Evolutionary conservation across 179 eudicot genomes (phyloP).

Genomic region (Silene coronaria): DNA sequence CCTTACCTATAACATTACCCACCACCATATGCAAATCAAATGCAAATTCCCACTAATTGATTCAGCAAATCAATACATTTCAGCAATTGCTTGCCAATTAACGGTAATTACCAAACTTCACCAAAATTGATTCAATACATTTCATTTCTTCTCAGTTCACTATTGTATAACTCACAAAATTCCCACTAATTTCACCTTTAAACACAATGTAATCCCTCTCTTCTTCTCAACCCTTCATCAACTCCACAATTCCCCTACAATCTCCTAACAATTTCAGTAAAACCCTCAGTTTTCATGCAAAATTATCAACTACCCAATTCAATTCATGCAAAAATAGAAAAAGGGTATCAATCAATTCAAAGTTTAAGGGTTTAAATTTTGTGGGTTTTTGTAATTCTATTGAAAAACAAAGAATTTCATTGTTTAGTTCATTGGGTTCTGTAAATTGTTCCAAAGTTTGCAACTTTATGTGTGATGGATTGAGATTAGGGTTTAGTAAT

Average conservation of each 20-base stretch:
- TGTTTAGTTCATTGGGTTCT: constrained; percentile 14
- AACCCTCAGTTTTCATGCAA: constrained; percentile 10
- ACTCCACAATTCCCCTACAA: constrained; percentile 8
- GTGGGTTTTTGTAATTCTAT: constrained; percentile 18
- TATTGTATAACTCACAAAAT: background rate
- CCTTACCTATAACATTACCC: too few species aligned
- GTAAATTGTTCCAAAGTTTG: constrained; percentile 4
- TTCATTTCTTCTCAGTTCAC: background rate
- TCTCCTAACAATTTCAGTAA: constrained; percentile 9
- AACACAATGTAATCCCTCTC: constrained; percentile 16
- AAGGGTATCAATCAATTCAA: background rate
- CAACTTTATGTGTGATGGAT: constrained; percentile 6
- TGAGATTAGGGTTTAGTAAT: constrained; percentile 22
- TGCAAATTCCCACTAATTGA: too few species aligned
- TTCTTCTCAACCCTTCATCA: constrained; percentile 6
- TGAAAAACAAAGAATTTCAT: too few species aligned
- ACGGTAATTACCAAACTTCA: constrained; percentile 5
- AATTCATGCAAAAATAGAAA: constrained; percentile 8
- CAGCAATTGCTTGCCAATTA: background rate
- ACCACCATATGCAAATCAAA: too few species aligned
- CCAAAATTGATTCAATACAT: background rate
- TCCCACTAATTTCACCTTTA: background rate
- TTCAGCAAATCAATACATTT: too few species aligned
- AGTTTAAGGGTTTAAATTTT: constrained; percentile 14
- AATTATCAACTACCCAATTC: constrained; percentile 10